Base-by-base conservation (phyloP, 2,329 filamentous ascomycete species). In the Apiospora arundinis region DNA sequence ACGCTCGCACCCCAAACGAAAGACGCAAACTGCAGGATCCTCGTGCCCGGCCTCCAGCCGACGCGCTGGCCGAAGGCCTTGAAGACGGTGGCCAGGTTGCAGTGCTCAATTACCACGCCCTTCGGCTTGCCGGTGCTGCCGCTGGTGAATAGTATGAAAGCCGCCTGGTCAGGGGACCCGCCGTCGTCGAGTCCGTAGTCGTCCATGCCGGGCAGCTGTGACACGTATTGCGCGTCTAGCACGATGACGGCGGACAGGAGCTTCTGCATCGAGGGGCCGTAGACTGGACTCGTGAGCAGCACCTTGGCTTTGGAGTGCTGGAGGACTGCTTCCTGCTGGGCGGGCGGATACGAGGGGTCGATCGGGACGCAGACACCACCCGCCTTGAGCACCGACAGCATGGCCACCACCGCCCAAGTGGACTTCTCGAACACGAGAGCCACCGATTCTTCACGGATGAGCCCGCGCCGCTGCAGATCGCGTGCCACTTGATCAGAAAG, bases 401-500 rank as follows among this genome's bases (percentile, higher is more conserved):
- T 79, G 0, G 78, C 76, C 14, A 82, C 75, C 6, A 78, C 71
- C 1, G 75, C 75, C 78, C 78, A 82, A 32, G 72, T 73, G 3
- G 79, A 80, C 72, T 82, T 82, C n/a, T 81, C 78, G 68, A 81
- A 82, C 67, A 76, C 78, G 46, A 83, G 70, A 2, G 83, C 56
- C 75, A 0, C 81, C 42, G 2, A 72, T 72, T 32, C 80, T 21
- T 18, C 18, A 16, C 7, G 23, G 23, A 7, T 1, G 23, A 65
- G 18, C 3, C 56, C 56, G 7, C n/a, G n/a, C n/a, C 56, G n/a
- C 28, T 18, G 23, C 16, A 65, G 25, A 18, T 37, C 23, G 56
- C 28, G 23, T 6, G 56, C 56, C 23, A 65, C 28, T 14, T 72
- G 71, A 18, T 70, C 71, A 14, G 78, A 74, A 11, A 73, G 60